Evolutionary conservation across 2,329 filamentous ascomycete genomes (phyloP).

Genomic region (Calonectria montana): DNA sequence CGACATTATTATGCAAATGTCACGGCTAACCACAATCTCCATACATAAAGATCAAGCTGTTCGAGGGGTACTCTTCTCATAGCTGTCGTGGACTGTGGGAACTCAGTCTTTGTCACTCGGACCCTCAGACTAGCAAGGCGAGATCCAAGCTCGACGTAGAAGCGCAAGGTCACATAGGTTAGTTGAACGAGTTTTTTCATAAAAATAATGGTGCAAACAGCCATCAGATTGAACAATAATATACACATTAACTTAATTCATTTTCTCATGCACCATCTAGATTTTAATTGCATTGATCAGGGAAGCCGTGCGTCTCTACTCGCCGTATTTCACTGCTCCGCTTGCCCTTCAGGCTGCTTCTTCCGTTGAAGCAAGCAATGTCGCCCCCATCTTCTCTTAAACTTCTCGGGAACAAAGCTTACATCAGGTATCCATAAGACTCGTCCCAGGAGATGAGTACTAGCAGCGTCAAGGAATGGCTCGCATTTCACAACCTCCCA

Average conservation of each 20-base stretch:
- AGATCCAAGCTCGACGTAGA: neutral
- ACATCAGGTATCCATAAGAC: slow-evolving; percentile 85
- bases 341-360: slow-evolving; percentile 11
- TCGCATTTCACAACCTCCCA: slow-evolving; percentile 85
- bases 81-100: slow-evolving; percentile 34
- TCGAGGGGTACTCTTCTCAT: slow-evolving; percentile 23
- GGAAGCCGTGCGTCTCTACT: neutral
- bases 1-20: too few species aligned
- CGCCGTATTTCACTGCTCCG: neutral
- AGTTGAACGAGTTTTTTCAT: too few species aligned
- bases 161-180: too few species aligned
- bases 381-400: slow-evolving; percentile 82
- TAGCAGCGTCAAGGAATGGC: slow-evolving; percentile 82
- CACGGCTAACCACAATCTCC: neutral
- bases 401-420: slow-evolving; percentile 74
- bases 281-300: neutral
- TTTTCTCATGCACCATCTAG: neutral
- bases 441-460: slow-evolving; percentile 79
- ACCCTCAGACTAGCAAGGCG: neutral
- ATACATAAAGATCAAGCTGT: neutral
- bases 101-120: neutral
- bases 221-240: neutral
- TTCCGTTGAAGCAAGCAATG: slow-evolving; percentile 84
- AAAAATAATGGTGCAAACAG: too few species aligned
- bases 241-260: neutral